A percentile compares a stretch with the other conserved stretches of the same genome.
Evolutionary conservation across 441 rosid species (phyloP).

Genomic region (Syzygium malaccense): DNA sequence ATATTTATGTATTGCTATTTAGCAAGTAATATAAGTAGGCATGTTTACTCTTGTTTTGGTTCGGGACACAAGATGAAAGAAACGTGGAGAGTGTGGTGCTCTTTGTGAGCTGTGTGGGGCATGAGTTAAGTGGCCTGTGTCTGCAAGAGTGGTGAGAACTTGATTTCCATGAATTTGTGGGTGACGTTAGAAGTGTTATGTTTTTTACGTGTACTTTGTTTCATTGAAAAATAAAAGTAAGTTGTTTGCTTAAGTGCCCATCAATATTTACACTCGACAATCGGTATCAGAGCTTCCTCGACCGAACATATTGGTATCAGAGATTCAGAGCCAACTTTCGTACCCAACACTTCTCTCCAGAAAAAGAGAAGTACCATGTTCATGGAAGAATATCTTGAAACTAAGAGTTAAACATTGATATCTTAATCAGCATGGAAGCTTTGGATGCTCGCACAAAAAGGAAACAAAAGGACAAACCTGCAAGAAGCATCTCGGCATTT

Average conservation of each 20-base stretch:
- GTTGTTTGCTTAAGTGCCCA: neutral
- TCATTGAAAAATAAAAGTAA: neutral
- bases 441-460: neutral
- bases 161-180: neutral
- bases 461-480: slow-evolving; percentile 38
- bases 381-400: neutral
- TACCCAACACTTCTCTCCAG: neutral
- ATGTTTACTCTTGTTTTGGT: neutral
- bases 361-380: neutral
- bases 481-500: slow-evolving; percentile 74
- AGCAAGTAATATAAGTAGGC: neutral
- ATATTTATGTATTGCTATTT: neutral
- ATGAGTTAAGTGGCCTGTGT: neutral
- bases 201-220: neutral
- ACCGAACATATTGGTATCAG: neutral
- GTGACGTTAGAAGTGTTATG: neutral
- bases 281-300: neutral
- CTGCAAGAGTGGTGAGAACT: neutral
- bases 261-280: neutral
- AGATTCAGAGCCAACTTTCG: neutral
- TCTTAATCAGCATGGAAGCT: neutral
- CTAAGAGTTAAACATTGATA: neutral
- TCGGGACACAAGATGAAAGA: neutral
- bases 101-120: neutral
- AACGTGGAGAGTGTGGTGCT: neutral